Evolutionary conservation across 2,329 filamentous ascomycete species (phyloP).

Genomic region (Ophiocordyceps robertsii): DNA sequence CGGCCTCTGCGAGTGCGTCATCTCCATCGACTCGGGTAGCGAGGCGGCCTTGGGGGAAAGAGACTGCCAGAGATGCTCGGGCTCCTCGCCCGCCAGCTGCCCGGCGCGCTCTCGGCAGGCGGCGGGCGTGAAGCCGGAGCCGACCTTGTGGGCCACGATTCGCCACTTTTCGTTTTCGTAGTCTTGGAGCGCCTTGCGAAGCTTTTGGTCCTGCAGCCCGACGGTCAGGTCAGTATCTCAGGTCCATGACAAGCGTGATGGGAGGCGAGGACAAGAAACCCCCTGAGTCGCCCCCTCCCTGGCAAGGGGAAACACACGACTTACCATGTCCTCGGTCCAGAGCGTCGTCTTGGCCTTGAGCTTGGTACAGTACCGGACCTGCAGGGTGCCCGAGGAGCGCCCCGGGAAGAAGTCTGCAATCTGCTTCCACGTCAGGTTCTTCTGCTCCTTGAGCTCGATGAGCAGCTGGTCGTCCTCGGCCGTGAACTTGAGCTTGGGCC

Average conservation of each 20-base stretch:
- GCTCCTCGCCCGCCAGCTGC: slow-evolving; percentile 38
- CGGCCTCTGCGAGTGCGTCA: slow-evolving; percentile 8
- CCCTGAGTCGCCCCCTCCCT: too few relatives aligned
- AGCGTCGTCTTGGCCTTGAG: slow-evolving; percentile 85
- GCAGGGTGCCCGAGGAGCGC: slow-evolving; percentile 75
- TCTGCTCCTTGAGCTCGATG: slow-evolving; percentile 86
- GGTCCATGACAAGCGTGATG: too few relatives aligned
- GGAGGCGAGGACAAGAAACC: too few relatives aligned
- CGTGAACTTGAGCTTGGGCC: slow-evolving; percentile 88
- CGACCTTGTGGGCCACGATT: slow-evolving; percentile 81
- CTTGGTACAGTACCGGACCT: slow-evolving; percentile 92
- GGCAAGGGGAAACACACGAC: slow-evolving; percentile 12
- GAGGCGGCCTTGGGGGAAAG: slow-evolving; percentile 31
- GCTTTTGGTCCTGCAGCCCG: slow-evolving; percentile 53
- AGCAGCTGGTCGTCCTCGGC: slow-evolving; percentile 80
- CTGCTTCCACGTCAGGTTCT: slow-evolving; percentile 92
- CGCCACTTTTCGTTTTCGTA: slow-evolving; percentile 91
- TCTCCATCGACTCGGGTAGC: slow-evolving; percentile 6
- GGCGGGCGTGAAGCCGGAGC: slow-evolving; percentile 74
- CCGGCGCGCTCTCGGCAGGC: slow-evolving; percentile 73
- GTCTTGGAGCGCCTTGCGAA: slow-evolving; percentile 64
- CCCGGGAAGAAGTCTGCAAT: slow-evolving; percentile 94
- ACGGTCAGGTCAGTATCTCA: not conserved
- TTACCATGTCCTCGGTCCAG: slow-evolving; percentile 88
- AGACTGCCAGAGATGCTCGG: slow-evolving; percentile 38